phyloP scores from a whole-genome alignment of 768 basidiomycete genomes.

The Pisolithus orientalis region DNA sequence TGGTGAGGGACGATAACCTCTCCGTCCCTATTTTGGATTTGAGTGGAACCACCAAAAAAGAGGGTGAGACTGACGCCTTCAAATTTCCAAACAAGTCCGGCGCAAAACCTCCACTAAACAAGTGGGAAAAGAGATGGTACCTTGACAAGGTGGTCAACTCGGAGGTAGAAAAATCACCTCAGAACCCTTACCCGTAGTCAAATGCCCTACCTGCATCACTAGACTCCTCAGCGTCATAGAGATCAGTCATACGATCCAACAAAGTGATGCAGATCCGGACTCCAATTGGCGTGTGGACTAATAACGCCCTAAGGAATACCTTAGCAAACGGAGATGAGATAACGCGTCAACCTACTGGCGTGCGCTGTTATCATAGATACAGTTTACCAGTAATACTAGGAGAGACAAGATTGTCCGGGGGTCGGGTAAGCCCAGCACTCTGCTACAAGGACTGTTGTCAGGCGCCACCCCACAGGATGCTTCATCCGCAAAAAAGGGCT shows the following conservation, averaged over 20 bases:
- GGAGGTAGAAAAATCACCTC: background rate
- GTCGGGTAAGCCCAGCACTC: slow-evolving; percentile 62
- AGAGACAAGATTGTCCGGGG: slow-evolving; percentile 51
- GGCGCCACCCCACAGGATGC: background rate
- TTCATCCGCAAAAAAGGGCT: slow-evolving; percentile 19
- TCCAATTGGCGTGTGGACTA: slow-evolving; percentile 50
- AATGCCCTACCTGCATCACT: slow-evolving; percentile 65
- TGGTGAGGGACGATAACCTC: slow-evolving; percentile 82
- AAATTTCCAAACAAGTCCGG: slow-evolving; percentile 57
- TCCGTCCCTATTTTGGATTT: slow-evolving; percentile 38
- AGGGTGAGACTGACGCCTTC: slow-evolving; percentile 42
- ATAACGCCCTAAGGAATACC: slow-evolving; percentile 33
- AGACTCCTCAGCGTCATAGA: slow-evolving; percentile 63
- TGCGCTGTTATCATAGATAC: slow-evolving; percentile 48
- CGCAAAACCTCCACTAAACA: slow-evolving; percentile 56
- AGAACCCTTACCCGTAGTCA: slow-evolving; percentile 56
- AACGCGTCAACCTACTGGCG: slow-evolving; percentile 44
- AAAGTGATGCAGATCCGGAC: slow-evolving; percentile 60
- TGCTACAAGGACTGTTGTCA: slow-evolving; percentile 29
- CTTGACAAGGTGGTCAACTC: slow-evolving; percentile 30
- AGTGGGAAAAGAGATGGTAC: slow-evolving; percentile 56
- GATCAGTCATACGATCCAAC: slow-evolving; percentile 63
- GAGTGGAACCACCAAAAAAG: slow-evolving; percentile 4
- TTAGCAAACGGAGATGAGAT: slow-evolving; percentile 7
- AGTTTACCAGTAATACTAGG: slow-evolving; percentile 69